A percentile compares a stretch with the other conserved stretches of the same genome.
Conservation (phyloP, 2,329 filamentous ascomycete genomes). For the Daldinia eschscholtzii region DNA sequence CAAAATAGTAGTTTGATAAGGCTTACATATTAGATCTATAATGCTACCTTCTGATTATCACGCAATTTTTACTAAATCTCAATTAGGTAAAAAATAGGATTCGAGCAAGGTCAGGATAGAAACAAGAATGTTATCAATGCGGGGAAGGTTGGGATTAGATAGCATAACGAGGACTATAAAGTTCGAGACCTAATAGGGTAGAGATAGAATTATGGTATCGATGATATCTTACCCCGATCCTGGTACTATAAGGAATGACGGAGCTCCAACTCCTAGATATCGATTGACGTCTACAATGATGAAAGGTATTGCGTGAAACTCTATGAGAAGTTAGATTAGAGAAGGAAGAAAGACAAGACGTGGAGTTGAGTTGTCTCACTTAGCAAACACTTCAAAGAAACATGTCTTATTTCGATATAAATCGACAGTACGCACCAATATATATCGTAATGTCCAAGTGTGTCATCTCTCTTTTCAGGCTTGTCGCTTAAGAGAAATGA, state of each 20-base stretch:
- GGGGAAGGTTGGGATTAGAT: not conserved
- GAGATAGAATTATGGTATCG: not conserved
- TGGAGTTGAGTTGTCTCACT: too few relatives aligned
- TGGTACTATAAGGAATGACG: not conserved
- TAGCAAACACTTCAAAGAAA: too few relatives aligned
- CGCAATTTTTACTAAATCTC: constrained; percentile 6
- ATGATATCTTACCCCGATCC: not conserved
- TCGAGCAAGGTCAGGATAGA: not conserved
- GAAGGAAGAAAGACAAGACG: too few relatives aligned
- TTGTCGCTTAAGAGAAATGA: too few relatives aligned
- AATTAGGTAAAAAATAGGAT: not conserved
- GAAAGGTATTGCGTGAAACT: too few relatives aligned
- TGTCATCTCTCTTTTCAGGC: too few relatives aligned
- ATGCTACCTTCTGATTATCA: constrained; percentile 31
- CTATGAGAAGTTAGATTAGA: too few relatives aligned
- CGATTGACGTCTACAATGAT: too few relatives aligned
- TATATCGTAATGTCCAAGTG: not conserved
- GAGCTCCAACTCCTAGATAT: too few relatives aligned
- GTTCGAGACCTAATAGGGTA: not conserved
- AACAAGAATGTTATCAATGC: constrained; percentile 1
- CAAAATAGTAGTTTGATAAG: constrained; percentile 22
- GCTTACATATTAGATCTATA: constrained; percentile 12
- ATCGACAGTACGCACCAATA: too few relatives aligned
- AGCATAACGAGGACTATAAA: not conserved
- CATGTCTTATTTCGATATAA: too few relatives aligned